Base-by-base conservation (phyloP, 2,329 filamentous ascomycete genomes). In the Xylariaceae sp. region DNA sequence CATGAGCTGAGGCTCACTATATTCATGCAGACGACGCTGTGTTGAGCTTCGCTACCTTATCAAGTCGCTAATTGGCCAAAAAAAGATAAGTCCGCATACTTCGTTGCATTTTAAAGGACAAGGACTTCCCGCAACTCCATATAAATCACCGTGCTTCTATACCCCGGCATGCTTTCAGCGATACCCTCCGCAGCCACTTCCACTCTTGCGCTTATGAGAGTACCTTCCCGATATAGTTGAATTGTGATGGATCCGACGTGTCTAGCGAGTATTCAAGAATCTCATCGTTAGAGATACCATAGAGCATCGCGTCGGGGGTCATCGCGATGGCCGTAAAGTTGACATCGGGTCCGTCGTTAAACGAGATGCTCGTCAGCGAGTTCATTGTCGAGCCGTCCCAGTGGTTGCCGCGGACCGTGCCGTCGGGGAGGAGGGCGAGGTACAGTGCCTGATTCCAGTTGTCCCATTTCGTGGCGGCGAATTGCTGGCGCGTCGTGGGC, bases 291-390 rank as follows among this genome's bases (percentile, higher is more conserved):
- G 53, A 50, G n/a, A 58, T 56, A 15, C 46, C 55, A 37, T 57
- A 58, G 38, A 58, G 52, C 44, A 50, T 53, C 15, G 45, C 55
- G 19, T 58, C 54, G 6, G 44, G 38, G 18, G 51, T 49, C 42
- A 56, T 49, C 4, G 55, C 50, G 40, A 58, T 55, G 19, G 53
- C 43, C 4, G 50, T 51, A 35, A 58, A 56, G 24, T 32, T 17
- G 30, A 36, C 36, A 13, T 39, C 37, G 18, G 55, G 55, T 1
- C 52, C 53, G 11, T 44, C 46, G 22, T 47, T 48, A 35, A 57
- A 55, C 4, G 48, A 38, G 34, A 57, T 54, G 18, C 42, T 28
- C 9, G 42, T 38, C 26, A 57, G 38, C 32, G 41, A 4, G 22
- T 41, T 52, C 42, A 52, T 45, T 19, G 34, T 26, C 26, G 34